Percentiles rank a stretch among this genome's conserved stretches.
phyloP scores from a whole-genome alignment of 495 filamentous ascomycete species.

The Aspergillus sclerotiicarbonarius region DNA sequence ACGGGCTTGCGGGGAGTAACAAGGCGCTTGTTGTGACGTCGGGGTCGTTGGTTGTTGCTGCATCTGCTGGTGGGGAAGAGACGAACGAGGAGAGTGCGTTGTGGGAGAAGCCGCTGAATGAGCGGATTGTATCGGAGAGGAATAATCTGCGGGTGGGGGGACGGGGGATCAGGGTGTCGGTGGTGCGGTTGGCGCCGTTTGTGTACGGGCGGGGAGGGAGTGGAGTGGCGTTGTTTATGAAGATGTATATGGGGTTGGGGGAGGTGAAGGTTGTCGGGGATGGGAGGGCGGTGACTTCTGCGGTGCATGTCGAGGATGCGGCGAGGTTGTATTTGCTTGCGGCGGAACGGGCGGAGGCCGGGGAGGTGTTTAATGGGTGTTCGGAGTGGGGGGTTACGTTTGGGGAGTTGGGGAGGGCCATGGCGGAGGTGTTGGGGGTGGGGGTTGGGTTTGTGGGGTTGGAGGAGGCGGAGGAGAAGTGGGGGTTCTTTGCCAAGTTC shows the following conservation, averaged over 20 bases:
- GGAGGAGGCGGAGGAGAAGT: not conserved
- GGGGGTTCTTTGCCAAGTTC: slow-evolving; percentile 16
- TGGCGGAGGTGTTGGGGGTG: not conserved
- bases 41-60: slow-evolving; percentile 28
- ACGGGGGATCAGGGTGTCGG: slow-evolving; percentile 29
- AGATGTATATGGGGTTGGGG: not conserved
- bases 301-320: slow-evolving; percentile 16
- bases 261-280: not conserved
- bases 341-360: slow-evolving; percentile 22
- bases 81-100: slow-evolving; percentile 31
- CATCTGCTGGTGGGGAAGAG: slow-evolving; percentile 29
- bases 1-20: not conserved
- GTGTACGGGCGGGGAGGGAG: slow-evolving; percentile 44
- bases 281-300: not conserved
- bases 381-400: slow-evolving; percentile 23
- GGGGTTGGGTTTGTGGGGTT: not conserved
- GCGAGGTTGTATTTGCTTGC: slow-evolving; percentile 39
- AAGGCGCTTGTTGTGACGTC: slow-evolving; percentile 30
- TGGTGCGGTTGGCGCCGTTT: slow-evolving; percentile 37
- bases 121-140: slow-evolving; percentile 24
- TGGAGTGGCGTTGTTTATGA: not conserved
- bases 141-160: slow-evolving; percentile 22
- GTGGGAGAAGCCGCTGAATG: slow-evolving; percentile 17
- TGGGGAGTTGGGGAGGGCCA: slow-evolving; percentile 26
- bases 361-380: slow-evolving; percentile 31